Conservation (phyloP, 192 early-diverging fungal species). For the Diversispora eburnea region DNA sequence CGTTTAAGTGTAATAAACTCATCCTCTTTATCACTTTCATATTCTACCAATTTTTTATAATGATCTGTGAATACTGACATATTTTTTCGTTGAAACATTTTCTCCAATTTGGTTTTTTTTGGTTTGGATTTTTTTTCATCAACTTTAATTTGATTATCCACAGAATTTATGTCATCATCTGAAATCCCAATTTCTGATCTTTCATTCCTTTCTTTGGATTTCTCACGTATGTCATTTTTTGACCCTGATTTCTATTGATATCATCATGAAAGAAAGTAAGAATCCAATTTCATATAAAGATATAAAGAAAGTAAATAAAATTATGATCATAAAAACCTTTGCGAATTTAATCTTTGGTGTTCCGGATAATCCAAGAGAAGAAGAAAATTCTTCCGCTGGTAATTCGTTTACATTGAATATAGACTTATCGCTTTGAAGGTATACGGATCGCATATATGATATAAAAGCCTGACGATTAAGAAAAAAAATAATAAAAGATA, state of each 20-base stretch:
- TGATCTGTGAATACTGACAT: slow-evolving; percentile 85
- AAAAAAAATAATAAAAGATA: neutral
- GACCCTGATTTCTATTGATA: slow-evolving; percentile 42
- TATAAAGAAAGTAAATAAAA: neutral
- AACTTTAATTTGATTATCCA: slow-evolving; percentile 35
- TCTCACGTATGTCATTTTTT: slow-evolving; percentile 71
- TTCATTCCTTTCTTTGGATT: slow-evolving; percentile 39
- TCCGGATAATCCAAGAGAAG: slow-evolving; percentile 89
- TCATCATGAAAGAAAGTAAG: neutral
- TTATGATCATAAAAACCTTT: too few species aligned
- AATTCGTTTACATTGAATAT: slow-evolving; percentile 85
- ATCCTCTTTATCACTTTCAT: slow-evolving; percentile 54
- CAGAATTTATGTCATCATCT: slow-evolving; percentile 36
- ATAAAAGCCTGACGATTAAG: slow-evolving; percentile 71
- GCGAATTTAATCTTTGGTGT: slow-evolving; percentile 94
- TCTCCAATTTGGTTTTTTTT: slow-evolving; percentile 83
- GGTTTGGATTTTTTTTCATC: slow-evolving; percentile 40
- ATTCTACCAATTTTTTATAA: slow-evolving; percentile 81
- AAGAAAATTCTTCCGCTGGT: slow-evolving; percentile 85
- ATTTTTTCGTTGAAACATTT: slow-evolving; percentile 93
- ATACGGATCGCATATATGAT: slow-evolving; percentile 90
- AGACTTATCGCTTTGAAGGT: slow-evolving; percentile 86
- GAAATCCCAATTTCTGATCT: slow-evolving; percentile 35
- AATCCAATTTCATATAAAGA: neutral
- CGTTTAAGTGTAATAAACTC: slow-evolving; percentile 86